phyloP scores from a whole-genome alignment of 305 asterid genomes.

The Caryopteris hybrid region DNA sequence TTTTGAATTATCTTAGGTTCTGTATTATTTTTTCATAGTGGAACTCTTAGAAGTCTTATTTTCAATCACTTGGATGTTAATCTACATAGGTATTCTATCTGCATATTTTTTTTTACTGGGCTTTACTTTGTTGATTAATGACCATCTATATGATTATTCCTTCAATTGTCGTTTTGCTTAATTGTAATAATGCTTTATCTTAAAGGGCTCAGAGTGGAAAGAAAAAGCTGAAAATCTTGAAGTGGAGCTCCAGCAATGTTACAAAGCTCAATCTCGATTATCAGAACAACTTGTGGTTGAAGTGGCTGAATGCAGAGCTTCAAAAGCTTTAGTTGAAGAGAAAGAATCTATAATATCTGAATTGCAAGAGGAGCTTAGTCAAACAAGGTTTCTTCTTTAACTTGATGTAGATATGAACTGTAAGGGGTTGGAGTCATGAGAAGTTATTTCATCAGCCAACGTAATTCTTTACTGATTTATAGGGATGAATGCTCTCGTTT shows the following conservation, averaged over 20 bases:
- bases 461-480: conserved; percentile 21
- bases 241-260: conserved; percentile 89
- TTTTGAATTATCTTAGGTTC: not conserved
- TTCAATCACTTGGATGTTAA: not conserved
- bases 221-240: conserved; percentile 91
- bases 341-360: conserved; percentile 58
- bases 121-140: conserved; percentile 5
- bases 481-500: conserved; percentile 81
- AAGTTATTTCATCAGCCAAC: not conserved
- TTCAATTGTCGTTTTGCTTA: not conserved
- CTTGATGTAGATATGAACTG: conserved; percentile 2
- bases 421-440: not conserved
- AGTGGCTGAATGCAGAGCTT: conserved; percentile 81
- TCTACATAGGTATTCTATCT: not conserved
- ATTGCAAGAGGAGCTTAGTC: conserved; percentile 63
- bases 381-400: conserved; percentile 56
- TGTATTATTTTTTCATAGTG: not conserved
- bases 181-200: conserved; percentile 10
- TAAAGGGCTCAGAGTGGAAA: conserved; percentile 95
- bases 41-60: not conserved
- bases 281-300: conserved; percentile 95
- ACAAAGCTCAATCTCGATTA: conserved; percentile 91
- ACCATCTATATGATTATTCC: not conserved
- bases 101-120: not conserved
- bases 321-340: conserved; percentile 68